These are phyloP conservation scores for Picea glauca DNA, from an alignment of 75 land plant genomes.

Conservation along the genomic window DNA sequence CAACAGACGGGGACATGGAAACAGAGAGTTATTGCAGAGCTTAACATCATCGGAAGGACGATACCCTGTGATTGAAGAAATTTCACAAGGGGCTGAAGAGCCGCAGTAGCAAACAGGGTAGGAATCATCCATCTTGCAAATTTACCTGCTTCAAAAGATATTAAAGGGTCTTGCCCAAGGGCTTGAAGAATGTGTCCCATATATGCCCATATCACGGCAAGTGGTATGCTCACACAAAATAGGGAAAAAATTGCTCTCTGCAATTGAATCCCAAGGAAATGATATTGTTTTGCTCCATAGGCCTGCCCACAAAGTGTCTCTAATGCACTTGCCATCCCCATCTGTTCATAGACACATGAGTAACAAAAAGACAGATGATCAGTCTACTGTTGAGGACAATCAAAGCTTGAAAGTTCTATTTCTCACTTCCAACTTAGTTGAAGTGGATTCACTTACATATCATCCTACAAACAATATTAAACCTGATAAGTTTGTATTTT, in stretches of 20 bases:
- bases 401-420: no score
- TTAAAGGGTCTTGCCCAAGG: slow-evolving; percentile 58
- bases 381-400: no score
- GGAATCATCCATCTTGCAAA: slow-evolving; percentile 72
- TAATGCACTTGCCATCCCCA: slow-evolving; percentile 11
- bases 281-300: slow-evolving; percentile 82
- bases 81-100: slow-evolving; percentile 55
- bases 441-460: no score
- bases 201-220: slow-evolving; percentile 65
- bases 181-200: slow-evolving; percentile 39
- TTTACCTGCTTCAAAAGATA: slow-evolving; percentile 52
- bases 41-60: slow-evolving; percentile 67
- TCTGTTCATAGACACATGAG: no score
- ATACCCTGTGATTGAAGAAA: slow-evolving; percentile 76
- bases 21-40: slow-evolving; percentile 36
- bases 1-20: slow-evolving; percentile 65
- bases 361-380: no score
- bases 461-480: no score
- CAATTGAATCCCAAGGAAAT: slow-evolving; percentile 62
- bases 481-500: no score
- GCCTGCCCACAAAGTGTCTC: slow-evolving; percentile 92
- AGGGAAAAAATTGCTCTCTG: slow-evolving; percentile 70
- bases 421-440: no score
- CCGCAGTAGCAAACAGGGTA: slow-evolving; percentile 51
- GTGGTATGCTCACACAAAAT: slow-evolving; percentile 40